phyloP scores from a whole-genome alignment of 1,284 basidiomycete species.

The Puccinia polysora region DNA sequence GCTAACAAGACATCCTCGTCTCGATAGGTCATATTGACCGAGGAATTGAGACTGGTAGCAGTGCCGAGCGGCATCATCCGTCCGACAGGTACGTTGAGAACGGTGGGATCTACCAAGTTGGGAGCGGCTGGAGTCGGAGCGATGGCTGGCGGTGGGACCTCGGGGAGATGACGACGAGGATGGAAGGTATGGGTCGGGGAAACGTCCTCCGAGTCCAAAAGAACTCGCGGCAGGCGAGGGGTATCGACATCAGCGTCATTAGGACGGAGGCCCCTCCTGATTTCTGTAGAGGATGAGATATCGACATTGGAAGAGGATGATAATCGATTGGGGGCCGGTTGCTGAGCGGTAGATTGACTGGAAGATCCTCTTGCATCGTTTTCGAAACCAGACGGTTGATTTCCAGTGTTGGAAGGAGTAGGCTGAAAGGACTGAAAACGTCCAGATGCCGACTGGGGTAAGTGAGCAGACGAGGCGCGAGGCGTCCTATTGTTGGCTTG shows the following conservation, averaged over 20 bases:
- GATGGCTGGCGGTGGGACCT: background rate
- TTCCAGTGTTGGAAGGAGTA: too few species aligned
- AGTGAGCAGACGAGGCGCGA: constrained; percentile 42
- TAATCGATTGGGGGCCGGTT: background rate
- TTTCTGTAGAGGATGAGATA: constrained; percentile 7
- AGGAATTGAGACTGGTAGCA: constrained; percentile 44
- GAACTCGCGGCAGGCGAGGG: constrained; percentile 2
- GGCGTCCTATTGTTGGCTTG: constrained; percentile 29
- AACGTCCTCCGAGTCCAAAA: constrained; percentile 18
- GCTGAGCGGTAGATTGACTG: background rate
- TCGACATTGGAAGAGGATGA: constrained; percentile 1
- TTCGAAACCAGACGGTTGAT: too few species aligned
- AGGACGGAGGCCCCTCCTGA: background rate
- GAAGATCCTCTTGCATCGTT: too few species aligned
- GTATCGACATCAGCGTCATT: background rate
- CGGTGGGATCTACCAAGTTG: constrained; percentile 16
- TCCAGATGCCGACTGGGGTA: constrained; percentile 7
- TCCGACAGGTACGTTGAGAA: background rate
- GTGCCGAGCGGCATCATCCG: constrained; percentile 49
- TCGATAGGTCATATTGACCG: constrained; percentile 59
- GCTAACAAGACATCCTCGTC: constrained; percentile 91
- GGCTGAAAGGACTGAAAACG: background rate
- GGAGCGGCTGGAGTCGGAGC: background rate
- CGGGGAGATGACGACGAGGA: constrained; percentile 8
- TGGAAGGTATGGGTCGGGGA: background rate